phyloP scores from a whole-genome alignment of 192 early-diverging fungal species.

The Coemansia sp. region DNA sequence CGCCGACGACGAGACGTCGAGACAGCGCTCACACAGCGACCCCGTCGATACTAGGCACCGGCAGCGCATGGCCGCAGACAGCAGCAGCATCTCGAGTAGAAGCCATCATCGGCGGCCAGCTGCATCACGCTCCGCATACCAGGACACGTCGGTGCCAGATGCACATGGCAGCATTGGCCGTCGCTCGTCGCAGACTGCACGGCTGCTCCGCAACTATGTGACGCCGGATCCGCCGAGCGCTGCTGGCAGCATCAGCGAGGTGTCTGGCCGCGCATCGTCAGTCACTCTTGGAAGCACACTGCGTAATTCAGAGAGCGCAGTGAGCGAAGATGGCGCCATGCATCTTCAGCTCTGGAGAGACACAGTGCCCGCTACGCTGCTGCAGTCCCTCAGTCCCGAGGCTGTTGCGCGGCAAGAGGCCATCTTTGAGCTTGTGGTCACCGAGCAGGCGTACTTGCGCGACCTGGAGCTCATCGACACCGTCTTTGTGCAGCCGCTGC shows the following conservation, averaged over 20 bases:
- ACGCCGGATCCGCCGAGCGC: slow-evolving; percentile 2
- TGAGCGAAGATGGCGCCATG: slow-evolving; percentile 11
- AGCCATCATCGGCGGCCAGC: neutral
- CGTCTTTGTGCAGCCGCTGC: slow-evolving; percentile 64
- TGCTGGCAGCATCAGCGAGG: slow-evolving; percentile 1
- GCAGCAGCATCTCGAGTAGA: neutral
- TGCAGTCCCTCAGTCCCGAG: slow-evolving; percentile 24
- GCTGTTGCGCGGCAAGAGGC: slow-evolving; percentile 67
- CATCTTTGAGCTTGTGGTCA: slow-evolving; percentile 87
- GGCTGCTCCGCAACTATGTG: slow-evolving; percentile 1
- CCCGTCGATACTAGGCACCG: too few species aligned
- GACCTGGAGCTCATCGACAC: slow-evolving; percentile 79
- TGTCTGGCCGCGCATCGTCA: slow-evolving; percentile 9
- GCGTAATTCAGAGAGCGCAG: slow-evolving; percentile 4
- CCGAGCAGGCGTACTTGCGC: slow-evolving; percentile 81
- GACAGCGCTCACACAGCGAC: slow-evolving; percentile 5
- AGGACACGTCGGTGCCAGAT: too few species aligned
- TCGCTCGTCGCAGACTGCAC: neutral
- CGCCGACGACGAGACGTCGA: neutral
- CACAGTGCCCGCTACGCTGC: slow-evolving; percentile 30
- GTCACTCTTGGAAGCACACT: slow-evolving; percentile 12
- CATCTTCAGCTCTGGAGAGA: slow-evolving; percentile 50
- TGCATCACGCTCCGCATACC: neutral
- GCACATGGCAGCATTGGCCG: too few species aligned
- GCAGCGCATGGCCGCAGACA: too few species aligned